These are phyloP conservation scores for Prinsepia uniflora DNA, from an alignment of 306 rosid genomes.

Conservation along the genomic window DNA sequence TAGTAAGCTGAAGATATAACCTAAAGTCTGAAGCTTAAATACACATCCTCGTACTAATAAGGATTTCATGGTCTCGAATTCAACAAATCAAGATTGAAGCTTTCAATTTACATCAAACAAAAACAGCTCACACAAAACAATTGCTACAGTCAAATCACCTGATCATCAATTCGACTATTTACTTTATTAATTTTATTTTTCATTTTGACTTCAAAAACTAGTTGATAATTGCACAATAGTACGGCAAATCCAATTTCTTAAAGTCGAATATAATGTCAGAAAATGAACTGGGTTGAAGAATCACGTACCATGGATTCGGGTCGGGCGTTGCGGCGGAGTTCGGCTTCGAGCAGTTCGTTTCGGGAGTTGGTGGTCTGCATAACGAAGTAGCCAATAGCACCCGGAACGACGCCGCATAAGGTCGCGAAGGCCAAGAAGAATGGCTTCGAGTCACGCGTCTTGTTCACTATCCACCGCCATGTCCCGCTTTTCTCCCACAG, in stretches of 20 bases:
- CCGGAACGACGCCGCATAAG: conserved; percentile 81
- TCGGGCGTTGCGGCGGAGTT: conserved; percentile 75
- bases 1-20: not conserved
- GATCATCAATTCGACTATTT: not conserved
- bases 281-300: not conserved
- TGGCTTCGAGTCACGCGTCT: conserved; percentile 76
- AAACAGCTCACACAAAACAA: not conserved
- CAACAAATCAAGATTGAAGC: not conserved
- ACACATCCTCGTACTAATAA: not conserved
- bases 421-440: conserved; percentile 86
- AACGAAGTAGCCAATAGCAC: conserved; percentile 69
- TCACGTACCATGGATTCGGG: conserved; percentile 60
- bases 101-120: not conserved
- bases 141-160: not conserved
- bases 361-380: conserved; percentile 69
- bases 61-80: not conserved
- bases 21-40: not conserved
- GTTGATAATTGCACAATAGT: too few species aligned
- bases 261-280: not conserved
- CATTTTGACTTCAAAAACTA: too few species aligned
- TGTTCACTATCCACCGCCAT: conserved; percentile 74
- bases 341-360: conserved; percentile 66
- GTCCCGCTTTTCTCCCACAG: conserved; percentile 59
- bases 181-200: not conserved
- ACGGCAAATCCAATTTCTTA: not conserved